A percentile compares a stretch with the other conserved stretches of the same genome.
Evolutionary conservation across 2,329 filamentous ascomycete species (phyloP).

Genomic region (Epichloe hybrida): DNA sequence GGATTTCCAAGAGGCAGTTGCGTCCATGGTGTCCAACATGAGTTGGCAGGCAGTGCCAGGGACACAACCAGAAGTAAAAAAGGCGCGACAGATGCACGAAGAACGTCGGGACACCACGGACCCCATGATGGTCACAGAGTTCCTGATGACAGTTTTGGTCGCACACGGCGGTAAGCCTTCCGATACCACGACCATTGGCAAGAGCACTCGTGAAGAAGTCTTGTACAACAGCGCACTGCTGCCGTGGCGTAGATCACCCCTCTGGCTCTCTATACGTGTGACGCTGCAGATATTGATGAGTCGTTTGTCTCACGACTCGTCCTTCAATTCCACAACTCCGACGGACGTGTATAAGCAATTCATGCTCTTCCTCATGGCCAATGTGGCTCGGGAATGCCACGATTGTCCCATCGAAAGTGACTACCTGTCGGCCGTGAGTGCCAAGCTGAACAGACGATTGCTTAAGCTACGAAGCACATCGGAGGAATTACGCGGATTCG

Average conservation of each 20-base stretch:
- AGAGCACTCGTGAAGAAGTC: conserved; percentile 42
- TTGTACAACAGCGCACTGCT: conserved; percentile 20
- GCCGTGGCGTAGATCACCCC: conserved; percentile 35
- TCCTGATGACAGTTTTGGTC: conserved; percentile 25
- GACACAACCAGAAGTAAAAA: conserved; percentile 21
- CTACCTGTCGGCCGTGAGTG: conserved; percentile 23
- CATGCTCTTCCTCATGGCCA: conserved; percentile 4
- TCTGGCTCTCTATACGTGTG: conserved; percentile 43
- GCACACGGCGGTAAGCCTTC: conserved; percentile 19
- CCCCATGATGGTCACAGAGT: conserved; percentile 37
- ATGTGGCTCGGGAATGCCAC: background rate
- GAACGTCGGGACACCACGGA: conserved; percentile 34
- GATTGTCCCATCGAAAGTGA: conserved; percentile 8
- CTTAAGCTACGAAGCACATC: conserved; percentile 19
- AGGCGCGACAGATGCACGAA: conserved; percentile 19
- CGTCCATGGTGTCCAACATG: conserved; percentile 13
- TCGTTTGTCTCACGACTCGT: conserved; percentile 1
- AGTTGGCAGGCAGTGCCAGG: conserved; percentile 11
- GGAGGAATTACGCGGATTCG: background rate
- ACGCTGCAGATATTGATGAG: conserved; percentile 24
- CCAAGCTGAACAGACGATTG: conserved; percentile 28
- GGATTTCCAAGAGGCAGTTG: conserved; percentile 9
- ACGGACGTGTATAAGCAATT: conserved; percentile 3
- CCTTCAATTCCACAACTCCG: conserved; percentile 1
- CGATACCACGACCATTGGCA: conserved; percentile 24